Evolutionary conservation across 805 yeast genomes (phyloP).

Genomic region (Scheffersomyces ergatensis): DNA sequence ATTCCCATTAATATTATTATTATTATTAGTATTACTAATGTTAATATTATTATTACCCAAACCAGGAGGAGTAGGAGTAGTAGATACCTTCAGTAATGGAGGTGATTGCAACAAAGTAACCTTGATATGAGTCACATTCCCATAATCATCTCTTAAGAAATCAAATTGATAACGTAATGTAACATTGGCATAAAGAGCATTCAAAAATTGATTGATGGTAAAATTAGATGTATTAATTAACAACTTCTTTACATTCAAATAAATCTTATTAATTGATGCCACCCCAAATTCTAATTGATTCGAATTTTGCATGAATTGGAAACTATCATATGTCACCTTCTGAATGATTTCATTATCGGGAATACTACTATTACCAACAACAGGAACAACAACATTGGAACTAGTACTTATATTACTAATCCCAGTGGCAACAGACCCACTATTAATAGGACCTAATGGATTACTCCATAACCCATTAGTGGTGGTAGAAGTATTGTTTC

Average conservation of each 20-base stretch:
- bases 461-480: slow-evolving; percentile 3
- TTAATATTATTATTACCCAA: slow-evolving; percentile 2
- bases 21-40: background rate
- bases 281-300: slow-evolving; percentile 36
- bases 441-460: slow-evolving; percentile 3
- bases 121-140: slow-evolving; percentile 43
- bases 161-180: slow-evolving; percentile 32
- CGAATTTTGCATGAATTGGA: slow-evolving; percentile 29
- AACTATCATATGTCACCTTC: slow-evolving; percentile 40
- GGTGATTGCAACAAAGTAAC: slow-evolving; percentile 12
- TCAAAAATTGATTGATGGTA: slow-evolving; percentile 31
- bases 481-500: background rate
- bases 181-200: background rate
- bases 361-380: slow-evolving; percentile 1
- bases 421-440: slow-evolving; percentile 1
- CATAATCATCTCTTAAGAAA: slow-evolving; percentile 43
- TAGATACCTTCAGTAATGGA: background rate
- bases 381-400: slow-evolving; percentile 16
- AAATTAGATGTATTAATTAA: slow-evolving; percentile 22
- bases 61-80: slow-evolving; percentile 13
- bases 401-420: background rate
- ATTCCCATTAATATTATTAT: background rate
- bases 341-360: slow-evolving; percentile 37
- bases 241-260: slow-evolving; percentile 26
- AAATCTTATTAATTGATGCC: slow-evolving; percentile 32